Evolutionary conservation across 2,329 filamentous ascomycete species (phyloP), one percentile per base, ranked within the genome.

Genomic region (Nothophaeocryptopus gaeumannii): DNA sequence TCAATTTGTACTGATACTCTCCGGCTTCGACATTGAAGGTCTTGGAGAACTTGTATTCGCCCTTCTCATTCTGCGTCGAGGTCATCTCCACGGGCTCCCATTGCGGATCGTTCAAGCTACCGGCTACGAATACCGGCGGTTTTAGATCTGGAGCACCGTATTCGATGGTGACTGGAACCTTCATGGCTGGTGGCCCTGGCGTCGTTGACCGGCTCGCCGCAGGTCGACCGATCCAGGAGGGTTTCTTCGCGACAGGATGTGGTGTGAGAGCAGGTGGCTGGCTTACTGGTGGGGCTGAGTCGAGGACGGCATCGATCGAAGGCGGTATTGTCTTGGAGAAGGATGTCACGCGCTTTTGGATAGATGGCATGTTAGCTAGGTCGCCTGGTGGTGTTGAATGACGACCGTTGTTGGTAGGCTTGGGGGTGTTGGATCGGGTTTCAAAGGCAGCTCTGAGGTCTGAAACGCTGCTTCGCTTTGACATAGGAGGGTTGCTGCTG

Each of bases 1-100:
- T 79, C 59, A 90, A 86, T 68, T 89, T 90, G 76, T 89, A 91
- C 61, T 87, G 82, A 57, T 88, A 81, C 50, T 81, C 77, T 39
- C 79, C 76, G 15, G 78, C 79, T 15, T 78, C 72, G 13, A 80
- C 72, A 32, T 75, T 65, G 38, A 88, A 73, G 1, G 75, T 68
- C 50, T 81, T 81, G 37, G 69, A 74, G 63, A 87, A 90, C 10
- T 77, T 63, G 50, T 81, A 71, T 46, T 83, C 65, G 32, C 77
- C 70, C 3, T 74, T 69, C 8, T 77, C 74, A 29, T 72, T 71
- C 3, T 72, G 72, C 5, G 65, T 59, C 50, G 69, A 74, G 8
- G 79, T 67, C 85, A 90, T 88, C 70, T 88, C 83, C 39, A 80
- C 71, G 1, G 79, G 78, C 35, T 80, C 67, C 87, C 87, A 91